These are phyloP conservation scores for Rhizophagus sp. DNA, from an alignment of 192 early-diverging fungal genomes.

Conservation along the genomic window DNA sequence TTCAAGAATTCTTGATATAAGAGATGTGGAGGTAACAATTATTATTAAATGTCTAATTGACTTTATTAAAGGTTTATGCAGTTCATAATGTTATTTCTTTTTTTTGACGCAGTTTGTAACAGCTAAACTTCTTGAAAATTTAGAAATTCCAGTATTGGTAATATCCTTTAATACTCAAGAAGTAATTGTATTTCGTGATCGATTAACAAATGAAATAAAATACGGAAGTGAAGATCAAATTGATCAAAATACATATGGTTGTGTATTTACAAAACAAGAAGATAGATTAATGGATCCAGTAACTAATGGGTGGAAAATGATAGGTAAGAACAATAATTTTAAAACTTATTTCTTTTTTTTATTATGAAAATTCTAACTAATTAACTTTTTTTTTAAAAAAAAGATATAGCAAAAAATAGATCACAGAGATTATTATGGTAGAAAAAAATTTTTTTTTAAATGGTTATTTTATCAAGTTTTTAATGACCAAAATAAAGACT, in stretches of 20 bases:
- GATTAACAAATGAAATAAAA: constrained; percentile 78
- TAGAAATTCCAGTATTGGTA: constrained; percentile 85
- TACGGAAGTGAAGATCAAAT: constrained; percentile 89
- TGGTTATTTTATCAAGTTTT: no score
- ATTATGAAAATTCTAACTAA: no score
- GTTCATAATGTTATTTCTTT: neutral
- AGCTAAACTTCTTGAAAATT: constrained; percentile 88
- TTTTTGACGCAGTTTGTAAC: constrained; percentile 61
- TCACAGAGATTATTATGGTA: no score
- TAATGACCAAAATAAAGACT: no score
- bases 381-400: no score
- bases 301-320: constrained; percentile 91
- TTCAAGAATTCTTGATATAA: constrained; percentile 92
- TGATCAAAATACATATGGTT: constrained; percentile 83
- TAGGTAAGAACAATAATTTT: constrained; percentile 43
- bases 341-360: neutral
- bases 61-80: neutral
- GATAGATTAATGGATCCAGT: constrained; percentile 75
- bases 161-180: constrained; percentile 93
- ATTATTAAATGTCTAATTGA: neutral
- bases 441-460: no score
- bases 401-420: no score
- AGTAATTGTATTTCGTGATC: constrained; percentile 89
- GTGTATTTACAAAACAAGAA: constrained; percentile 88
- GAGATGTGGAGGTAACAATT: constrained; percentile 73